Conservation (phyloP, 2,329 filamentous ascomycete genomes). For the Aspergillus tamarii region DNA sequence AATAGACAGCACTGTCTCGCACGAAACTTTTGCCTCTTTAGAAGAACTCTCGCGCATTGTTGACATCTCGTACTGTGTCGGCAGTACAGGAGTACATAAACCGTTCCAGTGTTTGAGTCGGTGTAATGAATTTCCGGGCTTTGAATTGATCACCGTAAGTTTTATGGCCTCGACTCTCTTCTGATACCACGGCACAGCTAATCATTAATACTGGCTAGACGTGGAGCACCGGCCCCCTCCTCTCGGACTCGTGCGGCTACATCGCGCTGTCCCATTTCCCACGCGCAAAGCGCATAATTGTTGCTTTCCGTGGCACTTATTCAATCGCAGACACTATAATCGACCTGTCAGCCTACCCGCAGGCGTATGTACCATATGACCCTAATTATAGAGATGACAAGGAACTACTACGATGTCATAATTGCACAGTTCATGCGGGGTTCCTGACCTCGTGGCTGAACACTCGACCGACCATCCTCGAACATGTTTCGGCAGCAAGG, state of each 20-base stretch:
- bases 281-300: conserved; percentile 66
- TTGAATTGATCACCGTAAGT: conserved; percentile 70
- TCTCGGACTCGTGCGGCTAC: conserved; percentile 92
- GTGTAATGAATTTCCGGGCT: conserved; percentile 78
- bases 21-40: conserved; percentile 73
- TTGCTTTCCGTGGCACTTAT: conserved; percentile 94
- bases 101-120: conserved; percentile 86
- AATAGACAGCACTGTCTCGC: conserved; percentile 51
- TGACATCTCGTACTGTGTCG: conserved; percentile 93
- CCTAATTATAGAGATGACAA: conserved; percentile 52
- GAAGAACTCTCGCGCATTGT: conserved; percentile 89
- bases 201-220: conserved; percentile 52
- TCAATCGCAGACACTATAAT: conserved; percentile 88
- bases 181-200: neutral
- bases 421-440: conserved; percentile 91
- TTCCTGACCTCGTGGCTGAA: conserved; percentile 85
- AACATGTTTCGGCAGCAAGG: conserved; percentile 64
- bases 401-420: conserved; percentile 65
- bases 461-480: conserved; percentile 70
- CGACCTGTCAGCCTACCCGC: conserved; percentile 85
- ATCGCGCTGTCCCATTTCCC: conserved; percentile 79
- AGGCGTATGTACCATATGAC: conserved; percentile 85
- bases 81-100: conserved; percentile 75
- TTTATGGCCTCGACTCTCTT: neutral
- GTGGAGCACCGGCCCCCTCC: conserved; percentile 85